Percentiles rank a stretch among this genome's conserved stretches.
These are phyloP conservation scores for Colletotrichum liaoningense DNA, from an alignment of 2,329 filamentous ascomycete species.

Conservation along the genomic window DNA sequence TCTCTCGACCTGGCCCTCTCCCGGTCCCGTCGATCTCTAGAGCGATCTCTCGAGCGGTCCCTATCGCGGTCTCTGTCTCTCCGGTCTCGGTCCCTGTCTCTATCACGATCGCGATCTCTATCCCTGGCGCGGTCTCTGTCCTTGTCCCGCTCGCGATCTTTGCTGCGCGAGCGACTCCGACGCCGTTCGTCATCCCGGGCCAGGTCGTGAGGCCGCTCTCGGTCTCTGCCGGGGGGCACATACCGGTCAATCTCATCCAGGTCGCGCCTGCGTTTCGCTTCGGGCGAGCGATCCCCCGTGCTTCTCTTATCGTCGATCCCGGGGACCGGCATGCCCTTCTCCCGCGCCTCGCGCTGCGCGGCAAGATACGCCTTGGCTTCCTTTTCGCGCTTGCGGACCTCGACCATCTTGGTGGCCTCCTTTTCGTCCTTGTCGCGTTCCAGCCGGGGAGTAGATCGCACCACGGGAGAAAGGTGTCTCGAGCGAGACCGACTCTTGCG, in stretches of 20 bases:
- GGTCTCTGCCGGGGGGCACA: conserved; percentile 55
- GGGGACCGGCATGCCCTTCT: conserved; percentile 68
- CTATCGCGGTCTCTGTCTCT: conserved; percentile 43
- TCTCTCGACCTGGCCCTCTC: conserved; percentile 47
- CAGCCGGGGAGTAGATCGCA: conserved; percentile 18
- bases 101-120: conserved; percentile 44
- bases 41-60: conserved; percentile 43
- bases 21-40: conserved; percentile 42
- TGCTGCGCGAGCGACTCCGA: conserved; percentile 49
- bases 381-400: conserved; percentile 71
- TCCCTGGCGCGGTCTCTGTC: conserved; percentile 47
- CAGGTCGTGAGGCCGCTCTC: conserved; percentile 38
- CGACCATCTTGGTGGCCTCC: conserved; percentile 70
- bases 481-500: conserved; percentile 59
- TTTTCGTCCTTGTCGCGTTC: conserved; percentile 58
- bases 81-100: conserved; percentile 46
- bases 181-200: conserved; percentile 47
- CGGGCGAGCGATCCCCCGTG: conserved; percentile 52
- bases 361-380: conserved; percentile 74
- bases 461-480: conserved; percentile 43
- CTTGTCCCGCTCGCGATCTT: conserved; percentile 45
- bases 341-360: conserved; percentile 69
- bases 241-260: conserved; percentile 59
- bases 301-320: conserved; percentile 66
- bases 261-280: conserved; percentile 52